Percentiles rank a stretch among this genome's conserved stretches.
phyloP scores from a whole-genome alignment of 495 filamentous ascomycete species.

The Echria macrotheca region DNA sequence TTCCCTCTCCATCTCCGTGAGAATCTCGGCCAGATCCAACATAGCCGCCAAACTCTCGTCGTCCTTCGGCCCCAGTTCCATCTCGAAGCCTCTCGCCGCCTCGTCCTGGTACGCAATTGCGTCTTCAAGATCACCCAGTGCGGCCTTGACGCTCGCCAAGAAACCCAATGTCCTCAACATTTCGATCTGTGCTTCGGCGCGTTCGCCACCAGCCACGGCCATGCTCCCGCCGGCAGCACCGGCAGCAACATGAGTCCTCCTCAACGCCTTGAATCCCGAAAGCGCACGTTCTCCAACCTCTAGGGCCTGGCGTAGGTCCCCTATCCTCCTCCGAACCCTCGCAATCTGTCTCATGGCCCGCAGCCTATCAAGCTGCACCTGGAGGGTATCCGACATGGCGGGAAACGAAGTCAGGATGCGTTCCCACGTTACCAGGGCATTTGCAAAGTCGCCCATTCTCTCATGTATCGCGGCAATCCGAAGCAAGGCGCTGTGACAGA shows the following conservation, averaged over 20 bases:
- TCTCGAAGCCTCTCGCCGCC: not conserved
- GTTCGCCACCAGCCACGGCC: not conserved
- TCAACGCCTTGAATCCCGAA: not conserved
- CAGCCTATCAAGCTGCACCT: not conserved
- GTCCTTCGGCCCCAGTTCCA: not conserved
- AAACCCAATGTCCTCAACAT: not conserved
- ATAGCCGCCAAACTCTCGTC: not conserved
- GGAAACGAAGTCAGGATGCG: not conserved
- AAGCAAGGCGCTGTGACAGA: not conserved
- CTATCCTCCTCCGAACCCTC: not conserved
- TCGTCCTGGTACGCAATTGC: not conserved
- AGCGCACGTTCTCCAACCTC: not conserved
- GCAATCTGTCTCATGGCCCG: not conserved
- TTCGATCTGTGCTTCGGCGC: not conserved
- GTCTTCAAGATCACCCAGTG: not conserved
- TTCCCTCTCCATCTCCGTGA: not conserved
- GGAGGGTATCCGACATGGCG: not conserved
- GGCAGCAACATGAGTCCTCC: not conserved
- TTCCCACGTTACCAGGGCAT: not conserved
- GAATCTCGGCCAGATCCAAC: not conserved
- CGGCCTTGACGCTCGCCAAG: not conserved
- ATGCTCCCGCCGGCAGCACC: not conserved
- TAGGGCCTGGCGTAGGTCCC: not conserved
- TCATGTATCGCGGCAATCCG: not conserved
- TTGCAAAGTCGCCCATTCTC: not conserved